These are phyloP conservation scores for Phytophthora nicotianae DNA, from an alignment of 352 stramenopile genomes.

Conservation along the genomic window DNA sequence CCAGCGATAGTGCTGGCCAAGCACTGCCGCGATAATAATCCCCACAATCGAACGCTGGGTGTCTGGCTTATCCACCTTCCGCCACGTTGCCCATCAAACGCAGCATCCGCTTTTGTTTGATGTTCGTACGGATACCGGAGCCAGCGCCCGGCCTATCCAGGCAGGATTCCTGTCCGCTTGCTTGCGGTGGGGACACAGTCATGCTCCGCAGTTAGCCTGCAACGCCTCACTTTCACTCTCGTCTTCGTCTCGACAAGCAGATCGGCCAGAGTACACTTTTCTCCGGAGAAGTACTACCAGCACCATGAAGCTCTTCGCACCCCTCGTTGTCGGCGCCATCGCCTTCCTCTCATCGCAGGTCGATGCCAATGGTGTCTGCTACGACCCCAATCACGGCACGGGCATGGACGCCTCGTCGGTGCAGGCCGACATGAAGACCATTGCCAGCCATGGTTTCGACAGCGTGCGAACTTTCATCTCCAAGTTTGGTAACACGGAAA, in stretches of 20 bases:
- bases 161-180: not conserved
- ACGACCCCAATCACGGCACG: constrained; percentile 58
- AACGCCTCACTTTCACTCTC: constrained; percentile 28
- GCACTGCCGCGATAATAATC: not conserved
- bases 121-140: constrained; percentile 13
- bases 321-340: constrained; percentile 36
- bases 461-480: constrained; percentile 74
- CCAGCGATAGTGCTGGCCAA: too few relatives aligned
- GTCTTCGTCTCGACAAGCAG: constrained; percentile 10
- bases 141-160: constrained; percentile 6
- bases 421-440: constrained; percentile 49
- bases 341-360: constrained; percentile 40
- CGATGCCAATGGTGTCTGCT: constrained; percentile 71
- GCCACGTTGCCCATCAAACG: constrained; percentile 20
- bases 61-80: constrained; percentile 6
- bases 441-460: constrained; percentile 56
- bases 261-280: constrained; percentile 32
- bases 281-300: constrained; percentile 26
- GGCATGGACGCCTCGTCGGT: constrained; percentile 43
- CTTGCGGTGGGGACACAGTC: constrained; percentile 2
- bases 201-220: constrained; percentile 5
- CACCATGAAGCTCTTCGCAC: constrained; percentile 49
- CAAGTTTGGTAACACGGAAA: constrained; percentile 53
- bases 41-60: constrained; percentile 26
- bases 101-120: constrained; percentile 16